Base-by-base conservation (phyloP, 164 flowering plant species). In the Nymphaea colorata region DNA sequence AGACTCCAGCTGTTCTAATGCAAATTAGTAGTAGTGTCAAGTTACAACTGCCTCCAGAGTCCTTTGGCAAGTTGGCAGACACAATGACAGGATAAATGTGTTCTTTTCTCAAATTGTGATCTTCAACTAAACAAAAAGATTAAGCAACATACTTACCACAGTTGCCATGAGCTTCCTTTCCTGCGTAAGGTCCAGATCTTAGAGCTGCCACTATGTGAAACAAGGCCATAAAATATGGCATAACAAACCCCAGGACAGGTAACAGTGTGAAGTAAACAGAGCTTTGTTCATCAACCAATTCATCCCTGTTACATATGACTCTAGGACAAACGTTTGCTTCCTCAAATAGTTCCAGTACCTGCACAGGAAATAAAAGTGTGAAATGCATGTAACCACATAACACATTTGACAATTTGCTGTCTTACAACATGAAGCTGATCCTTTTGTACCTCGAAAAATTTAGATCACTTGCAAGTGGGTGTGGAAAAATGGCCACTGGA, bases 301-400 rank as follows among this genome's bases (percentile, higher is more conserved):
- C 60, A 88, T 90, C 62, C 71, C 80, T 41, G 90, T 63, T 44
- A 76, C 76, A 74, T 93, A 93, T 67, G 98, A 91, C 75, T 93
- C 97, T 68, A 93, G 78, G 70, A 93, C 98, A 81, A 93, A 93
- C 62, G 98, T 91, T 77, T 93, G 98, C 83, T 93, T 93, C 78
- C 97, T 86, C 85, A 93, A 77, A 79, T 93, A 93, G 80, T 93
- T 93, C 98, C 98, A 93, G 68, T 91, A 93, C 84, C 98, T 93
- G 71, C 47, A 84, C 53, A 44, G 42, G 8, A 47, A 68, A 8
- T 55, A 55, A 10, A 61, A 61, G 64, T 61, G 36, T 61, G 41
- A 17, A 8, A 41, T 17, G 11, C n/a, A 17, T 10, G 64, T 17
- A 17, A 17, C 4, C 10, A 55, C 59, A 61, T 17, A 17, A 41